Percentiles rank a stretch among this genome's conserved stretches.
phyloP scores from a whole-genome alignment of 768 basidiomycete genomes.

The Pleurotus eryngii region DNA sequence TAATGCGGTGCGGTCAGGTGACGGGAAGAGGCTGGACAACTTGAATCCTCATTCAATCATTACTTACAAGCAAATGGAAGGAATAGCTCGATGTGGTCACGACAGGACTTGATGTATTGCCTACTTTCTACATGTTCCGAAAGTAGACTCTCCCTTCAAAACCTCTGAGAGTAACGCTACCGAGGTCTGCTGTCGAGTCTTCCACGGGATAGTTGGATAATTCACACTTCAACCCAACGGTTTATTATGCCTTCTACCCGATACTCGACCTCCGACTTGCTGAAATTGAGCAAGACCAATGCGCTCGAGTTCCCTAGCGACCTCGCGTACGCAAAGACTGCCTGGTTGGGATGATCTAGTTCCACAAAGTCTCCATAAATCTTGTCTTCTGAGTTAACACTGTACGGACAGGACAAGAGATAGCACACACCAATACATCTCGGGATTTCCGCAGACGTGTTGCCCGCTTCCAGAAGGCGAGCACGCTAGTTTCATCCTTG shows the following conservation, averaged over 20 bases:
- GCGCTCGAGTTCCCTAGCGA: slow-evolving; percentile 30
- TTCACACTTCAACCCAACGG: neutral
- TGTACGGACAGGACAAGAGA: neutral
- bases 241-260: slow-evolving; percentile 5
- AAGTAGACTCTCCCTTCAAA: slow-evolving; percentile 34
- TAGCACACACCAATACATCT: slow-evolving; percentile 45
- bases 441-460: slow-evolving; percentile 50
- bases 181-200: too few relatives aligned
- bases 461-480: slow-evolving; percentile 58
- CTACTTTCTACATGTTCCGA: too few relatives aligned
- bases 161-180: slow-evolving; percentile 17
- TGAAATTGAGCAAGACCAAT: slow-evolving; percentile 50
- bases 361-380: slow-evolving; percentile 60
- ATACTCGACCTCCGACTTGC: slow-evolving; percentile 21
- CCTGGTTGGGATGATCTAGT: slow-evolving; percentile 40
- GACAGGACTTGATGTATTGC: too few relatives aligned
- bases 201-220: neutral
- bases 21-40: too few relatives aligned
- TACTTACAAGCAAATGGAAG: too few relatives aligned
- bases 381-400: slow-evolving; percentile 23
- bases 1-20: too few relatives aligned
- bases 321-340: slow-evolving; percentile 55
- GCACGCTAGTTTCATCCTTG: slow-evolving; percentile 48
- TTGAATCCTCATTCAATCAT: too few relatives aligned
- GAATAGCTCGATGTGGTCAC: too few relatives aligned